phyloP scores from a whole-genome alignment of 2,329 filamentous ascomycete species.

The Colletotrichum falcatum region DNA sequence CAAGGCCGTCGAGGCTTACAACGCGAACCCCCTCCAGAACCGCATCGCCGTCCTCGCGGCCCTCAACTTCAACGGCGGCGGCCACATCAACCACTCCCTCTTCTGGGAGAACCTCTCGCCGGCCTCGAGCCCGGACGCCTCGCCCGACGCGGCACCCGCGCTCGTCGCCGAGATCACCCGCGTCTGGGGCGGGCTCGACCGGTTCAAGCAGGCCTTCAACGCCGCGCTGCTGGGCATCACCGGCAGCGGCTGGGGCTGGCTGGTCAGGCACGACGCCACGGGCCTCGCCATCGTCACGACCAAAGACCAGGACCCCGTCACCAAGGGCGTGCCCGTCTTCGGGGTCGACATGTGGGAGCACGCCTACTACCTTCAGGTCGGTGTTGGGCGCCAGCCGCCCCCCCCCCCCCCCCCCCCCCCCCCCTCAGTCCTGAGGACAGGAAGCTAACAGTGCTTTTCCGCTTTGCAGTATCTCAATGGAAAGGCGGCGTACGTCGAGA shows the following conservation, averaged over 20 bases:
- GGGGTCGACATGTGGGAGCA: constrained; percentile 96
- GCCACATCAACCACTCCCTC: constrained; percentile 92
- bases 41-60: constrained; percentile 76
- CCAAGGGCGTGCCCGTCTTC: constrained; percentile 73
- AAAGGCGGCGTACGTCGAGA: constrained; percentile 79
- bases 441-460: constrained; percentile 42
- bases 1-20: constrained; percentile 70
- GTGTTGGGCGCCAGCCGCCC: too few relatives aligned
- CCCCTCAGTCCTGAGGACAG: too few relatives aligned
- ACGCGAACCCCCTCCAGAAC: constrained; percentile 52
- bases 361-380: constrained; percentile 85
- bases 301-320: constrained; percentile 87
- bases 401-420: too few relatives aligned
- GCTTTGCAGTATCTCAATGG: constrained; percentile 81
- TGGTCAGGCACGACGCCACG: constrained; percentile 73
- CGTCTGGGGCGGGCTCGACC: constrained; percentile 76
- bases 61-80: constrained; percentile 90
- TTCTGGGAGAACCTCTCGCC: constrained; percentile 90
- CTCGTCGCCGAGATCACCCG: constrained; percentile 71
- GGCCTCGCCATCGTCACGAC: constrained; percentile 80
- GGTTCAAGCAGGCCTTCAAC: constrained; percentile 75
- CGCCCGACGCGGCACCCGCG: constrained; percentile 65
- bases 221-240: constrained; percentile 77
- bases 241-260: constrained; percentile 90
- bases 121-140: constrained; percentile 66